Conservation (phyloP, 2,329 filamentous ascomycete species). For the Aphanocladium album region DNA sequence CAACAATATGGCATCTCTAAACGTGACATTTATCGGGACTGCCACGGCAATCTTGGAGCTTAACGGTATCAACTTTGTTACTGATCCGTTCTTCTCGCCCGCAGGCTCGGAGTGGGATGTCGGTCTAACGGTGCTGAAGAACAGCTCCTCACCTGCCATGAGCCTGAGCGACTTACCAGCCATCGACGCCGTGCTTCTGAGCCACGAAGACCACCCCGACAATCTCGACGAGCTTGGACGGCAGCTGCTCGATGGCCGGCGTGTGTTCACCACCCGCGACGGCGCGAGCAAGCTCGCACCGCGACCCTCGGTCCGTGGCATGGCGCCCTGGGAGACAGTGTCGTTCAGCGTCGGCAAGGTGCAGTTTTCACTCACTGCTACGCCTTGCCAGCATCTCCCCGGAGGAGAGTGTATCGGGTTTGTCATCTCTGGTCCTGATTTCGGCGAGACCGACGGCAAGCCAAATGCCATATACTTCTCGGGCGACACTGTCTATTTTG, state of each 20-base stretch:
- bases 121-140: constrained; percentile 24
- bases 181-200: constrained; percentile 45
- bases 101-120: constrained; percentile 30
- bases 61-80: constrained; percentile 37
- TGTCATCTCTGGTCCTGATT: constrained; percentile 30
- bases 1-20: constrained; percentile 19
- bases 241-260: constrained; percentile 38
- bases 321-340: constrained; percentile 35
- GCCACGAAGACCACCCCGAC: constrained; percentile 46
- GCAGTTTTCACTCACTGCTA: constrained; percentile 35
- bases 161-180: constrained; percentile 33
- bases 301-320: constrained; percentile 34
- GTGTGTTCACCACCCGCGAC: constrained; percentile 41
- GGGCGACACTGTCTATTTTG: constrained; percentile 43
- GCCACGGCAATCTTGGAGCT: constrained; percentile 44
- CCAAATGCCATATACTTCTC: constrained; percentile 46
- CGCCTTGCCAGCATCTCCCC: constrained; percentile 39
- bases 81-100: constrained; percentile 41
- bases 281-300: constrained; percentile 39
- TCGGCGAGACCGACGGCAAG: constrained; percentile 31
- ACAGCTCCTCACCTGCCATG: constrained; percentile 30
- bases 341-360: constrained; percentile 25
- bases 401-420: constrained; percentile 42
- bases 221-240: constrained; percentile 44
- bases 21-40: constrained; percentile 42